These are phyloP conservation scores for Furcasterigmium sp. DNA, from an alignment of 2,329 filamentous ascomycete genomes.

Conservation along the genomic window DNA sequence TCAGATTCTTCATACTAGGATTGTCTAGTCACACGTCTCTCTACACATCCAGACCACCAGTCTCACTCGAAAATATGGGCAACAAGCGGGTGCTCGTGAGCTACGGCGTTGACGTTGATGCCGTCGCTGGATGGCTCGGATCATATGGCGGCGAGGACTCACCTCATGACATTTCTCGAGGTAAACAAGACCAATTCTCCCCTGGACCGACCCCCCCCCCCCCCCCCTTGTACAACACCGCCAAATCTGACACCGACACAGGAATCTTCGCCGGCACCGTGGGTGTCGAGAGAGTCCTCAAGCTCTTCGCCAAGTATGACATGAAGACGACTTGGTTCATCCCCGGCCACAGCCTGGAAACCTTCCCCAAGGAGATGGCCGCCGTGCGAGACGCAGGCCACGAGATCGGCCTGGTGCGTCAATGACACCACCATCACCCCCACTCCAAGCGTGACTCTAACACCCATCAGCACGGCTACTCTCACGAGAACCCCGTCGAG, in stretches of 20 bases:
- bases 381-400: constrained; percentile 40
- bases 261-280: constrained; percentile 64
- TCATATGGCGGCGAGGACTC: constrained; percentile 71
- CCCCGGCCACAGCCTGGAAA: constrained; percentile 42
- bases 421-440: too few relatives aligned
- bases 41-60: not conserved
- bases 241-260: too few relatives aligned
- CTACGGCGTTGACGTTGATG: constrained; percentile 71
- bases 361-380: constrained; percentile 40
- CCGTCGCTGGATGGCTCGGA: constrained; percentile 71
- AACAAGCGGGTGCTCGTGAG: constrained; percentile 34
- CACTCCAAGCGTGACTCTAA: too few relatives aligned
- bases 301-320: constrained; percentile 65
- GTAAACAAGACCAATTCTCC: too few relatives aligned
- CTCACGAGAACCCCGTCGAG: constrained; percentile 66
- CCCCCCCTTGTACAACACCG: too few relatives aligned
- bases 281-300: constrained; percentile 60
- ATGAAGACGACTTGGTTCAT: constrained; percentile 60
- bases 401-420: constrained; percentile 37
- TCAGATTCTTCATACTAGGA: too few relatives aligned
- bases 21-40: not conserved
- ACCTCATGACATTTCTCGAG: constrained; percentile 66
- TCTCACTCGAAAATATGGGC: constrained; percentile 17
- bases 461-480: constrained; percentile 55
- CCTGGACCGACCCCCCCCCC: not conserved